Base-by-base conservation (phyloP, 352 stramenopile species). In the Thalassiosira hispida region DNA sequence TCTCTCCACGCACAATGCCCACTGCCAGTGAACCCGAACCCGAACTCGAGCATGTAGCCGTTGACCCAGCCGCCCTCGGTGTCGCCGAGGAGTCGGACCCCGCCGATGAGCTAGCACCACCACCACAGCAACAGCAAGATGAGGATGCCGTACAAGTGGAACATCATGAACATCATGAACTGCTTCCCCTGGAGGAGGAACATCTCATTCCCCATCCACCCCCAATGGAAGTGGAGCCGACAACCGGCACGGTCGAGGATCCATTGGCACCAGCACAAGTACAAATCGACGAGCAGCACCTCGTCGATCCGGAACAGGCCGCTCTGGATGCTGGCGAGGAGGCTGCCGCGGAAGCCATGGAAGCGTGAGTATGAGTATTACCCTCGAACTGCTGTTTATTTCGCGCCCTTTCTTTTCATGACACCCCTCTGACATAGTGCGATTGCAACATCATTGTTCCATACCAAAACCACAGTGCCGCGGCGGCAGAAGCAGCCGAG, bases 281-380 rank as follows among this genome's bases (percentile, higher is more conserved):
- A 9, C 18, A 22, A 8, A 27, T 22, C 3, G 46, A 22, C 7
- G 42, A n/a, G 3, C 12, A 38, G 22, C 44, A 53, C 1, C 44
- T 25, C 22, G 20, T 40, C 9, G 53, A 62, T 62, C 53, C 18
- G n/a, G 53, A 62, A 14, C 46, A 55, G 46, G 46, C 46, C 46
- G 46, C 46, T 8, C 9, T 55, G 46, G 46, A 55, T 22, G 46
- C 46, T 7, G 46, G 46, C 7, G 46, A 55, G 46, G 46, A 55
- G 46, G 46, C 46, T 3, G 46, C 46, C 46, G 46, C 46, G 3
- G n/a, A n/a, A 2, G 53, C 53, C 3, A 35, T 62, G 53, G 53
- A 62, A 44, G 53, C 53, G 53, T 62, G 53, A 62, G 53, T 62
- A 22, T 46, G n/a, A n/a, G n/a, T n/a, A n/a, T n/a, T n/a, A n/a